Percentiles rank a stretch among this genome's conserved stretches.
Evolutionary conservation across 139 green algal species (phyloP).

Genomic region (Volvox africanus): DNA sequence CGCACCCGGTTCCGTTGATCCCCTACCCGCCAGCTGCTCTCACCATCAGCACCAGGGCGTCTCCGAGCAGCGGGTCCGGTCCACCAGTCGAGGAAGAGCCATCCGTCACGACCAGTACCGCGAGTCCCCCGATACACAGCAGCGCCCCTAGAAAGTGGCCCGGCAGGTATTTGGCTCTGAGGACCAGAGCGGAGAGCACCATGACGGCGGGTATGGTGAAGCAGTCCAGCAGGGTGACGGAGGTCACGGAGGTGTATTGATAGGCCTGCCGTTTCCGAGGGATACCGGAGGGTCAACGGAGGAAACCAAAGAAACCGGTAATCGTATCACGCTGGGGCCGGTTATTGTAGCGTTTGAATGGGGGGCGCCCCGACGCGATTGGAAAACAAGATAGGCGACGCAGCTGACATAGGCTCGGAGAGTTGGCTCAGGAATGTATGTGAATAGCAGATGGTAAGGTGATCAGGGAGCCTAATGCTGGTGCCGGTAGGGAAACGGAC

Average conservation of each 20-base stretch:
- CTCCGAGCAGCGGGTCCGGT: slow-evolving; percentile 70
- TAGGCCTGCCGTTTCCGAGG: slow-evolving; percentile 57
- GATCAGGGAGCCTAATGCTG: too few species aligned
- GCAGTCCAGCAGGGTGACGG: slow-evolving; percentile 85
- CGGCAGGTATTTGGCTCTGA: slow-evolving; percentile 64
- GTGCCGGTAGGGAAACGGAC: too few species aligned
- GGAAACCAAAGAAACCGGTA: too few species aligned
- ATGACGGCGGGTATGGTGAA: slow-evolving; percentile 83
- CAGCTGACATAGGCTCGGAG: too few species aligned
- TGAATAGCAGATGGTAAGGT: too few species aligned
- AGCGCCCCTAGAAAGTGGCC: slow-evolving; percentile 68
- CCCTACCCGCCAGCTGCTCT: not conserved
- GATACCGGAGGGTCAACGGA: not conserved
- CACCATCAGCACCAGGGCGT: slow-evolving; percentile 77
- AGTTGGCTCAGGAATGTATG: too few species aligned
- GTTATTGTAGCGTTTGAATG: too few species aligned
- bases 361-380: too few species aligned
- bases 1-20: too few species aligned
- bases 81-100: slow-evolving; percentile 36
- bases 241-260: slow-evolving; percentile 88
- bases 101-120: slow-evolving; percentile 74
- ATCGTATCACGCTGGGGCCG: too few species aligned
- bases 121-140: slow-evolving; percentile 79
- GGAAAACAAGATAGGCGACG: too few species aligned
- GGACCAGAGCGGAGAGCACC: slow-evolving; percentile 55